Evolutionary conservation across 176 grass and related monocot species (phyloP).

Genomic region (Hsuehochloa calcarea): DNA sequence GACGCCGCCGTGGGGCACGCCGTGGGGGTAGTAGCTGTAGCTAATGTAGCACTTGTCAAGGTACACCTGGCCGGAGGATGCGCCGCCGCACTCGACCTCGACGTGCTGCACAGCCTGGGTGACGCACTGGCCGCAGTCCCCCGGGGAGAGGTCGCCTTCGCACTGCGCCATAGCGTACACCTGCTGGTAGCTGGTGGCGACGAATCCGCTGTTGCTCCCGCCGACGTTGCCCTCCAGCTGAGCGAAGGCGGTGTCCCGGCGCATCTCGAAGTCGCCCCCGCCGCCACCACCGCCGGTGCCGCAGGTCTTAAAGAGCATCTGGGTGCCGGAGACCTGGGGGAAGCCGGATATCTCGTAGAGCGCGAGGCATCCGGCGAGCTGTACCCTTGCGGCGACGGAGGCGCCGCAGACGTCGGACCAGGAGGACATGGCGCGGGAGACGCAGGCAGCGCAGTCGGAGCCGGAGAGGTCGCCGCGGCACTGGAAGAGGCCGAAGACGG

Average conservation of each 20-base stretch:
- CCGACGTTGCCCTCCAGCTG: conserved; percentile 63
- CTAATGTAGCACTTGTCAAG: conserved; percentile 99
- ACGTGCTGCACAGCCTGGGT: conserved; percentile 88
- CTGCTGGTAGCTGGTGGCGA: conserved; percentile 70
- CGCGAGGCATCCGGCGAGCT: conserved; percentile 83
- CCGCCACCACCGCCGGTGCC: conserved; percentile 53
- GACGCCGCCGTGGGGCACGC: conserved; percentile 53
- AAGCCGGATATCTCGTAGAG: conserved; percentile 84
- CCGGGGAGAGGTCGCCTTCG: conserved; percentile 83
- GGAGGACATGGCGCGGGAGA: conserved; percentile 5
- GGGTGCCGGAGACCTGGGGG: conserved; percentile 84
- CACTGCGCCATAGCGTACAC: conserved; percentile 95
- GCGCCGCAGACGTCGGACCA: background rate
- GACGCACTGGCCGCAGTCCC: conserved; percentile 76
- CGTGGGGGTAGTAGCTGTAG: conserved; percentile 85
- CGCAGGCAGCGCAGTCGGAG: no score
- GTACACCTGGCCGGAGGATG: conserved; percentile 83
- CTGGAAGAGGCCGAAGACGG: no score
- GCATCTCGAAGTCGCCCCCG: conserved; percentile 63
- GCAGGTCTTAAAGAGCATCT: conserved; percentile 95
- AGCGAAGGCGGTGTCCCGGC: conserved; percentile 69
- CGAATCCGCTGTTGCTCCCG: conserved; percentile 52
- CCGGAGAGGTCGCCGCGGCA: no score
- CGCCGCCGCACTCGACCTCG: conserved; percentile 91
- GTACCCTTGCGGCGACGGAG: conserved; percentile 72